These are phyloP conservation scores for Phytophthora agathidicida DNA, from an alignment of 352 stramenopile species.

Conservation along the genomic window DNA sequence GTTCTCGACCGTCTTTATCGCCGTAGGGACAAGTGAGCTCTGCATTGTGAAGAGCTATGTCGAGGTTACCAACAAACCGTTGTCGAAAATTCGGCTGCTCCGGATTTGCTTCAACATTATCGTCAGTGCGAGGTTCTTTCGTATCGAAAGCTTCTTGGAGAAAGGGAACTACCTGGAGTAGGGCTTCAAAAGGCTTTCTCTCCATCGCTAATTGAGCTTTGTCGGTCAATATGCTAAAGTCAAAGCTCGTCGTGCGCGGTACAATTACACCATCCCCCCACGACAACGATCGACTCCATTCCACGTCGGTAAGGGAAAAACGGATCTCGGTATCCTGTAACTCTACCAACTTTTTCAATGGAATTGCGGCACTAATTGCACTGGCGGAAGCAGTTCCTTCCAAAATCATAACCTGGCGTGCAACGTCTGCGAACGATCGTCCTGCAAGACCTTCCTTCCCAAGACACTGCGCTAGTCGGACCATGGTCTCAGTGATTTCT, in stretches of 20 bases:
- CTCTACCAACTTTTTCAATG: conserved; percentile 15
- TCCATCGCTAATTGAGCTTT: conserved; percentile 19
- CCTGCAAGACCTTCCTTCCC: conserved; percentile 7
- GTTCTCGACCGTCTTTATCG: conserved; percentile 14
- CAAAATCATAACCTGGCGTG: conserved; percentile 37
- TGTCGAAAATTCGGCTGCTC: conserved; percentile 36
- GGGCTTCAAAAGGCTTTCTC: conserved; percentile 7
- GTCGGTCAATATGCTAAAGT: conserved; percentile 30
- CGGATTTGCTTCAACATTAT: neutral
- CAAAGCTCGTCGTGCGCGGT: conserved; percentile 24
- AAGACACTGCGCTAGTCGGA: conserved; percentile 36
- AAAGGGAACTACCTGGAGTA: conserved; percentile 24
- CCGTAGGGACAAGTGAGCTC: conserved; percentile 44
- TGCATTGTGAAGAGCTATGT: conserved; percentile 48
- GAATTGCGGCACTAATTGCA: conserved; percentile 11
- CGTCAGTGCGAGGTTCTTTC: conserved; percentile 16
- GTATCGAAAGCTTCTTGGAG: conserved; percentile 51
- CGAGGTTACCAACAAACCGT: conserved; percentile 56
- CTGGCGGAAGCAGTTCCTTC: conserved; percentile 38
- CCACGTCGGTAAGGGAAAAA: conserved; percentile 58
- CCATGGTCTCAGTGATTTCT: conserved; percentile 47
- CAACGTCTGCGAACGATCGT: conserved; percentile 26
- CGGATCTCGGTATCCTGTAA: conserved; percentile 33
- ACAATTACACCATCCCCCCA: conserved; percentile 6
- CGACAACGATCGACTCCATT: conserved; percentile 26